Percentiles rank a stretch among this genome's conserved stretches.
These are phyloP conservation scores for Hippophae tibetana DNA, from an alignment of 306 rosid species.

Conservation along the genomic window DNA sequence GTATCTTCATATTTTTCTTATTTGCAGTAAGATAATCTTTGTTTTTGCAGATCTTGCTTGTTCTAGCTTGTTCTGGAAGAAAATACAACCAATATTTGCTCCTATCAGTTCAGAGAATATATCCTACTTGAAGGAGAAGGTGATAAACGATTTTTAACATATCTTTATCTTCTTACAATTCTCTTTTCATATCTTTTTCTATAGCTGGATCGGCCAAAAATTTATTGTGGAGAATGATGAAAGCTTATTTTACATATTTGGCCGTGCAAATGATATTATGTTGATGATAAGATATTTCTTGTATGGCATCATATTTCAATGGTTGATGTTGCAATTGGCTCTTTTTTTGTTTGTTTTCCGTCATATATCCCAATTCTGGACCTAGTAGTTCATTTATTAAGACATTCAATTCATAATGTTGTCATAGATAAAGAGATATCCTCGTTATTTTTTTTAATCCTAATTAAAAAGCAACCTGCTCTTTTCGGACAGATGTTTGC, in stretches of 20 bases:
- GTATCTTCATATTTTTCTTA: not conserved
- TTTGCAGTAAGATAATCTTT: constrained; percentile 10
- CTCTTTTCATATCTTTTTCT: constrained; percentile 4
- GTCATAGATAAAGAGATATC: too few relatives aligned
- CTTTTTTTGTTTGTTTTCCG: not conserved
- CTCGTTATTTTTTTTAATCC: too few relatives aligned
- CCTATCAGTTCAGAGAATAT: constrained; percentile 40
- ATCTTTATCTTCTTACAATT: too few relatives aligned
- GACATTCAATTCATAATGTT: too few relatives aligned
- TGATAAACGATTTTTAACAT: constrained; percentile 12
- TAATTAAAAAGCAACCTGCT: too few relatives aligned
- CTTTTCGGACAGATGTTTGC: too few relatives aligned
- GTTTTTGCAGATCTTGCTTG: constrained; percentile 50
- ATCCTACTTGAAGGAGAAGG: constrained; percentile 64
- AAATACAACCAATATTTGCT: constrained; percentile 54
- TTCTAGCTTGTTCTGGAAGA: constrained; percentile 75
- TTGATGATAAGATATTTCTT: constrained; percentile 26
- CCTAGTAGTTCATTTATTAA: not conserved
- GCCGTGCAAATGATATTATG: constrained; percentile 33
- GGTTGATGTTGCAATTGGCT: not conserved
- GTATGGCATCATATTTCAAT: not conserved
- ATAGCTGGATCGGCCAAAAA: constrained; percentile 36
- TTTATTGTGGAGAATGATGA: constrained; percentile 41
- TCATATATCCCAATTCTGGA: not conserved
- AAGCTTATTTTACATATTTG: constrained; percentile 33